These are phyloP conservation scores for Comarum palustre DNA, from an alignment of 306 rosid genomes.

Conservation along the genomic window DNA sequence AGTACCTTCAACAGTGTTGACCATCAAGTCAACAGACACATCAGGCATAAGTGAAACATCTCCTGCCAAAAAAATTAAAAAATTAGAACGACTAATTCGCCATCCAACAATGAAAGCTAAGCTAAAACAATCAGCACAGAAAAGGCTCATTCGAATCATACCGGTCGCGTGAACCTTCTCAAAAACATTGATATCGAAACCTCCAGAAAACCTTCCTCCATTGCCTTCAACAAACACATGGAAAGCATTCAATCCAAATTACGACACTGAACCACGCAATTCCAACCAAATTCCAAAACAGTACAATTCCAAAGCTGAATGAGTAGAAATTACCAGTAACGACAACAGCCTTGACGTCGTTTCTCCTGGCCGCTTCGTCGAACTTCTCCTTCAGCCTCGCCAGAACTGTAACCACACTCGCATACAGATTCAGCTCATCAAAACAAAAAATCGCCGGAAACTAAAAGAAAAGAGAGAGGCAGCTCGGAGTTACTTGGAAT, in stretches of 20 bases:
- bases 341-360: constrained; percentile 85
- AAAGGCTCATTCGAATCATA: constrained; percentile 24
- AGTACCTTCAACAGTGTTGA: constrained; percentile 78
- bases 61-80: constrained; percentile 46
- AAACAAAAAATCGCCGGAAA: background rate
- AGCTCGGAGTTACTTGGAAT: constrained; percentile 54
- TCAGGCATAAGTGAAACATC: constrained; percentile 65
- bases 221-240: constrained; percentile 46
- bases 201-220: constrained; percentile 87
- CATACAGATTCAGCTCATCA: background rate
- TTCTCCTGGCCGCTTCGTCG: constrained; percentile 65
- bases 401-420: background rate
- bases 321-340: constrained; percentile 55
- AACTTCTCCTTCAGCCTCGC: constrained; percentile 64
- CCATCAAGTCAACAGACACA: constrained; percentile 80
- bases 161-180: constrained; percentile 82
- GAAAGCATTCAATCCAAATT: background rate
- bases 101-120: background rate
- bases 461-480: constrained; percentile 7
- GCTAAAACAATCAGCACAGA: constrained; percentile 5
- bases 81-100: constrained; percentile 5
- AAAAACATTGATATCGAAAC: constrained; percentile 89
- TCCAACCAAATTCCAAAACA: background rate
- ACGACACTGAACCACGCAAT: background rate
- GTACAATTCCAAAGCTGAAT: background rate